These are phyloP conservation scores for Elaeis guineensis DNA, from an alignment of 176 grass and related monocot species.

Conservation along the genomic window DNA sequence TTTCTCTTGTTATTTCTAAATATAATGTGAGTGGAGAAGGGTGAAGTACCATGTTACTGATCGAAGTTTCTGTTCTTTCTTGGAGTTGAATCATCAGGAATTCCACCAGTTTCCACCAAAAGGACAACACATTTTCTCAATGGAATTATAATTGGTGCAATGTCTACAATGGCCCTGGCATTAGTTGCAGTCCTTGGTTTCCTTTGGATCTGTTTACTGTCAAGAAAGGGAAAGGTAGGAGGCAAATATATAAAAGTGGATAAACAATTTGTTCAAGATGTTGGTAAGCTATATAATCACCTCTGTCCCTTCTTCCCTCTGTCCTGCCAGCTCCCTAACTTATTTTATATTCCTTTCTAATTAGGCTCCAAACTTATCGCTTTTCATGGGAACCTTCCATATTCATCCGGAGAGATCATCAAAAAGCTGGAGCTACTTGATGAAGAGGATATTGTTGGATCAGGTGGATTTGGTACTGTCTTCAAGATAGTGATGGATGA, in stretches of 20 bases:
- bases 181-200: conserved; percentile 61
- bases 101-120: conserved; percentile 47
- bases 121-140: conserved; percentile 78
- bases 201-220: conserved; percentile 83
- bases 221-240: conserved; percentile 62
- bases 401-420: conserved; percentile 82
- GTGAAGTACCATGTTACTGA: not conserved
- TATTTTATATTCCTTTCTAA: not conserved
- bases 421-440: conserved; percentile 77
- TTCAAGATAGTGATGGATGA: conserved; percentile 98
- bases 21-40: no score
- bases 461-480: conserved; percentile 83
- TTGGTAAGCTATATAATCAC: conserved; percentile 19
- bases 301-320: not conserved
- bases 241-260: conserved; percentile 73
- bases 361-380: conserved; percentile 86
- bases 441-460: conserved; percentile 77
- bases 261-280: conserved; percentile 50
- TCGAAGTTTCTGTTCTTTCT: not conserved
- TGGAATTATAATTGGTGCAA: conserved; percentile 83
- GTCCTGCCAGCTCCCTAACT: no score
- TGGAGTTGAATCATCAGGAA: conserved; percentile 25
- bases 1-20: no score
- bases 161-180: conserved; percentile 81
- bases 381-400: conserved; percentile 90